Evolutionary conservation across 768 basidiomycete genomes (phyloP), one percentile per base, ranked within the genome.

Genomic region (Mycena amicta): DNA sequence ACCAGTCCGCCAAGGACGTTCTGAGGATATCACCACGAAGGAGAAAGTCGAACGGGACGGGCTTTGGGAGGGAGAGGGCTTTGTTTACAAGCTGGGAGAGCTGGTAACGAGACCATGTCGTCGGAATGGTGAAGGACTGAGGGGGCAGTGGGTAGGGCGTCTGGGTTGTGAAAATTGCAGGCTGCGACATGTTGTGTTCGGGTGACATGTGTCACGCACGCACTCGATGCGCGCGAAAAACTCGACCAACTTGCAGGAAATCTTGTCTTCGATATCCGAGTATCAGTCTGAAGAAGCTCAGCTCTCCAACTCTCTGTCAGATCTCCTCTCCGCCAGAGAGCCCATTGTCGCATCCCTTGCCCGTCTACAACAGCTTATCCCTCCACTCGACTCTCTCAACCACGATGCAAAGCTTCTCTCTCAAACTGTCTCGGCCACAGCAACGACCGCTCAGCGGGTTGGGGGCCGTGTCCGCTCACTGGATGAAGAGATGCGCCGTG

Each of bases 61-160:
- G 86, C 54, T 84, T 84, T 0, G 81, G 71, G 18, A 90, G 83
- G 25, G 83, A 81, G 26, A 98, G 78, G 1, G 95, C 92, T 69
- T 97, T 97, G 77, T 99, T 99, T 57, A 99, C 87, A 41, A 98
- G 88, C 60, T 98, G 94, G 1, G 95, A 98, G 29, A 99, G 88
- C 67, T 98, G 96, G 72, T 91, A 98, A n/a, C 96, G 87, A 56
- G 83, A 85, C 95, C 95, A 98, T 71, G 83, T 76, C 1, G 87
- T 79, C 2, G 97, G 96, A 16, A 98, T 88, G 85, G 97, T 87
- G 70, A 93, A 98, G 68, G 93, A 93, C 71, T 95, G 92, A 1
- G 87, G 80, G 0, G 90, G 94, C 13, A 96, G 83, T 12, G 84
- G 80, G 71, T 94, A 92, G 2, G 76, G 75, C 0, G 88, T 85